Percentiles rank a stretch among this genome's conserved stretches.
Evolutionary conservation across 257 asterid genomes (phyloP).

Genomic region (Salvia rosmarinus): DNA sequence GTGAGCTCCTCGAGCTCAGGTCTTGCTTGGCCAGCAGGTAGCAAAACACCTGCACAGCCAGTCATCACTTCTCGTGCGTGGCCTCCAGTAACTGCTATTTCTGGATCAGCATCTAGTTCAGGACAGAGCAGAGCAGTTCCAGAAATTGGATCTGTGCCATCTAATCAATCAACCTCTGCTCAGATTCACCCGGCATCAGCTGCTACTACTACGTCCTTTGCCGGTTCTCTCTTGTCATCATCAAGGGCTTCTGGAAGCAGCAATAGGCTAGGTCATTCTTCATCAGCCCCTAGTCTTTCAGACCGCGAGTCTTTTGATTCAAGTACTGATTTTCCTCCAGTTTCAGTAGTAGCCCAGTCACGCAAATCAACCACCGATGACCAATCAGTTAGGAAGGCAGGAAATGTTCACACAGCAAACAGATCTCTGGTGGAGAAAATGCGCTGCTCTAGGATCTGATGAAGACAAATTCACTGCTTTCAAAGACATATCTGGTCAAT

Average conservation of each 20-base stretch:
- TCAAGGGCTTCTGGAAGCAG: constrained; percentile 54
- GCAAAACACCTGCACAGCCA: constrained; percentile 44
- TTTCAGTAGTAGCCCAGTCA: constrained; percentile 53
- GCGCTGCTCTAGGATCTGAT: constrained; percentile 71
- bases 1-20: constrained; percentile 47
- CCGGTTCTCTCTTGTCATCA: constrained; percentile 50
- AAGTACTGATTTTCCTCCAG: constrained; percentile 72
- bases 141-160: constrained; percentile 42
- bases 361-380: constrained; percentile 41
- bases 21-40: constrained; percentile 56
- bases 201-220: constrained; percentile 47
- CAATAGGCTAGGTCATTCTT: constrained; percentile 61
- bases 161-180: constrained; percentile 52
- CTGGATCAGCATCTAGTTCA: constrained; percentile 62
- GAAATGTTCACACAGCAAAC: constrained; percentile 81
- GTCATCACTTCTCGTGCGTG: constrained; percentile 50
- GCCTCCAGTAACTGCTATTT: constrained; percentile 58
- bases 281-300: constrained; percentile 83
- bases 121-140: constrained; percentile 45
- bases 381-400: constrained; percentile 47
- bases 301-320: constrained; percentile 49
- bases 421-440: constrained; percentile 84
- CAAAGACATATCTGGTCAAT: constrained; percentile 78
- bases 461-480: constrained; percentile 73
- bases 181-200: constrained; percentile 50